Percentiles rank a stretch among this genome's conserved stretches.
Evolutionary conservation across 2,329 filamentous ascomycete genomes (phyloP).

Genomic region (Diaporthe humulicola): DNA sequence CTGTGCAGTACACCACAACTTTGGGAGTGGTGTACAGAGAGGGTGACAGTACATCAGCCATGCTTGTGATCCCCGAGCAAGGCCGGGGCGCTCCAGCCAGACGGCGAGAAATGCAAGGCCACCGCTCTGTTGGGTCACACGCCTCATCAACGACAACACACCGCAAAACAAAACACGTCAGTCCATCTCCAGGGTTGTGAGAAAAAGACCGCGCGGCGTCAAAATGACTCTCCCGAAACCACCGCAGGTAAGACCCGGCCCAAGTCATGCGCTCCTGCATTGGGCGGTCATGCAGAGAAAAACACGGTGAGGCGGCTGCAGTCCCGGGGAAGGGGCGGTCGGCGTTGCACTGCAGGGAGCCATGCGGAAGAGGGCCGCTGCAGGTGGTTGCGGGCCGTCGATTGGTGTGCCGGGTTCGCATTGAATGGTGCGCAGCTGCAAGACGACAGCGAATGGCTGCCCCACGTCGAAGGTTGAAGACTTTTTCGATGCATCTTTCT

Average conservation of each 20-base stretch:
- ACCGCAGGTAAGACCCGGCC: neutral
- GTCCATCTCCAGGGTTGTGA: neutral
- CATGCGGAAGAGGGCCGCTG: neutral
- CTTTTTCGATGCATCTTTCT: neutral
- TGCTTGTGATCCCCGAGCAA: too few species aligned
- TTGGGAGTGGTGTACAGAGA: too few species aligned
- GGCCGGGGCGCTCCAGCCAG: too few species aligned
- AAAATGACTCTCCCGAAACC: neutral
- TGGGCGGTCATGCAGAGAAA: neutral
- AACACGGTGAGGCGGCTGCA: constrained; percentile 13
- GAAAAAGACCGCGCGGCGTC: too few species aligned
- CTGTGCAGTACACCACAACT: too few species aligned
- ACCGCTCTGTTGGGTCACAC: neutral
- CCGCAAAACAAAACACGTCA: neutral
- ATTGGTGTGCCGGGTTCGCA: too few species aligned
- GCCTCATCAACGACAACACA: neutral
- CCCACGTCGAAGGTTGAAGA: neutral
- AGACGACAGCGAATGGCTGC: neutral
- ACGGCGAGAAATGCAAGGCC: neutral
- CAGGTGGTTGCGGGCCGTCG: neutral
- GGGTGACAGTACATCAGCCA: too few species aligned
- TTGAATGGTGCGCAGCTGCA: neutral
- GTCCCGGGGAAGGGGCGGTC: constrained; percentile 2
- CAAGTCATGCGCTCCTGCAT: neutral
- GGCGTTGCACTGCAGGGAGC: neutral